These are phyloP conservation scores for Fusarium sp. DNA, from an alignment of 2,329 filamentous ascomycete species.

Conservation along the genomic window DNA sequence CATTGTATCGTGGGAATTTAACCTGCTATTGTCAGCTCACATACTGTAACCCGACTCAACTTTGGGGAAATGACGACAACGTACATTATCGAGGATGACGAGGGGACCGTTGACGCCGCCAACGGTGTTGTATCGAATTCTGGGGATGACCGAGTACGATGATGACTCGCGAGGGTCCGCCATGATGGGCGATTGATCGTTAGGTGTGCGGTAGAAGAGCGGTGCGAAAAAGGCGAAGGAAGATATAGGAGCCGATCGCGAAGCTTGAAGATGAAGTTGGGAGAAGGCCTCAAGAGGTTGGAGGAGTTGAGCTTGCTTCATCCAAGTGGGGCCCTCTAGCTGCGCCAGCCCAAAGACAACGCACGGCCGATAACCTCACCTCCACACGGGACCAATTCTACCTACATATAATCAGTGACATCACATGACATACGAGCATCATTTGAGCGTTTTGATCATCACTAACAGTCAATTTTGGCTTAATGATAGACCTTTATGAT, in stretches of 20 bases:
- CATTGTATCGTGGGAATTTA: conserved; percentile 97
- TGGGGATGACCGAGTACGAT: conserved; percentile 70
- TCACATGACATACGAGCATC: conserved; percentile 55
- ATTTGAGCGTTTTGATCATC: not conserved
- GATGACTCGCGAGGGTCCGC: conserved; percentile 70
- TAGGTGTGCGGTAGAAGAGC: conserved; percentile 31
- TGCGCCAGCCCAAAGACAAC: conserved; percentile 47
- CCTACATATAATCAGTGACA: conserved; percentile 48
- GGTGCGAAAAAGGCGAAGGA: conserved; percentile 32
- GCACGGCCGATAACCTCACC: conserved; percentile 47
- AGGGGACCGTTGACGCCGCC: conserved; percentile 97
- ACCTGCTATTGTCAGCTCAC: conserved; percentile 69
- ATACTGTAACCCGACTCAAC: conserved; percentile 9
- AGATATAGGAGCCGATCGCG: conserved; percentile 38
- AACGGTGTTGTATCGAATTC: conserved; percentile 96
- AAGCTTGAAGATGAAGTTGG: conserved; percentile 46
- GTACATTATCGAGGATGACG: conserved; percentile 95
- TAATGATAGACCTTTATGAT: not conserved
- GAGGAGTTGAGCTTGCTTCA: conserved; percentile 58
- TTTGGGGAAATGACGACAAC: conserved; percentile 15
- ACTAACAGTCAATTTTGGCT: not conserved
- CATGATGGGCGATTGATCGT: conserved; percentile 57
- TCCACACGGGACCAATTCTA: conserved; percentile 26
- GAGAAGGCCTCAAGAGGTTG: conserved; percentile 53
- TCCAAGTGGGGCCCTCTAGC: conserved; percentile 52